Evolutionary conservation across 2,329 filamentous ascomycete genomes (phyloP).

Genomic region (Fusarium cyanostomum): DNA sequence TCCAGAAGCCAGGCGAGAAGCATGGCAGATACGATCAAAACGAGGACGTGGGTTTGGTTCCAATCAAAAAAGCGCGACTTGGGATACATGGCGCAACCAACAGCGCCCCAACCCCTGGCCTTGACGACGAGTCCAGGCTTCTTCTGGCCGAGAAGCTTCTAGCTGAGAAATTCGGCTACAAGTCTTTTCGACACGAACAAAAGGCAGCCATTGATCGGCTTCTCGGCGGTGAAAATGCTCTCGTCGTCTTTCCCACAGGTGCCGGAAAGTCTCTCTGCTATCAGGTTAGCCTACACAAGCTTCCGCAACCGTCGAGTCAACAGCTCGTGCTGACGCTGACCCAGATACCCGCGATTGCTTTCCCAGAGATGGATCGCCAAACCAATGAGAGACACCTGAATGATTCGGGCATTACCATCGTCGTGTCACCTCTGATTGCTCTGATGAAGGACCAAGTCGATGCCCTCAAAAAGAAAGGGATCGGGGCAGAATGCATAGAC

Average conservation of each 20-base stretch:
- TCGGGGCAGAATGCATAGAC: conserved; percentile 64
- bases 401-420: conserved; percentile 61
- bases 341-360: conserved; percentile 59
- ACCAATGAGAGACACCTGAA: conserved; percentile 39
- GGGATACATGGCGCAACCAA: neutral
- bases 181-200: conserved; percentile 57
- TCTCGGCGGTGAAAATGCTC: conserved; percentile 52
- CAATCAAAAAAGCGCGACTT: conserved; percentile 25
- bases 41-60: neutral
- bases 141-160: conserved; percentile 46
- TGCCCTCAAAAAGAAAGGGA: conserved; percentile 57
- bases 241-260: conserved; percentile 59
- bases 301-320: too few relatives aligned
- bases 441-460: conserved; percentile 71
- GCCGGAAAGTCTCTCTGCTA: conserved; percentile 62
- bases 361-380: conserved; percentile 53
- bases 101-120: neutral
- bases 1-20: conserved; percentile 13
- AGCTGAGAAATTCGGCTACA: conserved; percentile 51
- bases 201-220: conserved; percentile 52
- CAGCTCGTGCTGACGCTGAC: neutral
- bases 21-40: conserved; percentile 8
- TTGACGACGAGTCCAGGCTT: conserved; percentile 6
- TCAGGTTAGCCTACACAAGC: conserved; percentile 47
- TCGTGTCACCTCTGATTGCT: conserved; percentile 65